Evolutionary conservation across 1,139 yeast genomes (phyloP), one percentile per base, ranked within the genome.

Genomic region (Saccharomyces hybrid): DNA sequence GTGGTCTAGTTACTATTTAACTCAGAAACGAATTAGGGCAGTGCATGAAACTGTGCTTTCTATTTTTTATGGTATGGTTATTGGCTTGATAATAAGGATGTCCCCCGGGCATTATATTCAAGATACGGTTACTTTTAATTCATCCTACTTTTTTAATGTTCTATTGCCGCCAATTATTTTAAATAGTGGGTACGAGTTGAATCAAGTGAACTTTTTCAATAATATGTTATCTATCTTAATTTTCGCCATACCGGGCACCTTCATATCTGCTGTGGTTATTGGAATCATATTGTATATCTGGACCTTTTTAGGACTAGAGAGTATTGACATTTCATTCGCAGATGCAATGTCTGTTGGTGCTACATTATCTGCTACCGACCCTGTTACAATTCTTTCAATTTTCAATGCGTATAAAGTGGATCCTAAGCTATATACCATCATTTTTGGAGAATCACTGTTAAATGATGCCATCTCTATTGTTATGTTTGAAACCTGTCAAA

Each of bases 381-480:
- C 99, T 0, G 98, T 95, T 38, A 95, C 99, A 1, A 93, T 95
- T 66, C 75, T 95, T 63, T 90, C 98, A 13, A 95, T 95, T 57
- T 95, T 95, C 77, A 93, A 93, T 66, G 95, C 98, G 14, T 93
- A 95, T 73, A 90, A 91, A 70, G 99, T 95, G 34, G 99, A 95
- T 69, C 99, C 99, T 9, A 93, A 93, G 71, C 76, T 95, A 50
- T 95, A 95, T 73, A 93, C 99, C 25, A 90, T 95, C 60, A 93
- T 95, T 57, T 93, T 95, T 70, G 99, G 99, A 49, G 99, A 95
- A 71, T 88, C 96, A 4, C 76, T 95, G 59, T 75, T 95, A 55
- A 95, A 95, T 68, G 99, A 95, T 73, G 99, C 99, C 47, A 95
- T 95, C 59, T 91, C 98, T 59, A 95, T 95, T 69, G 99, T 95